Conservation (phyloP, 768 basidiomycete species). For the Stropharia rugosoannulata region DNA sequence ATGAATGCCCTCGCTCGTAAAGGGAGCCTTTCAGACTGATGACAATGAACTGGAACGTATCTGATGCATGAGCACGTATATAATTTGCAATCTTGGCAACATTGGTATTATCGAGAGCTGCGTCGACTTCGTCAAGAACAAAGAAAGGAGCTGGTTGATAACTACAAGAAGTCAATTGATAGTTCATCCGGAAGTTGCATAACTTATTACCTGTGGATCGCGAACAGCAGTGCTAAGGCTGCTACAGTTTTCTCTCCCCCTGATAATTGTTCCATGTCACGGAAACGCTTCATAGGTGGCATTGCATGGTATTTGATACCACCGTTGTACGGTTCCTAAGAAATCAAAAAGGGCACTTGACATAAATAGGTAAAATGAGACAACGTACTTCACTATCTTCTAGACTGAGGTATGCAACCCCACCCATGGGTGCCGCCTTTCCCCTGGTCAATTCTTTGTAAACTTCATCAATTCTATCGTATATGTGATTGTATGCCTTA, state of each 20-base stretch:
- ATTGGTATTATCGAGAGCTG: slow-evolving; percentile 98
- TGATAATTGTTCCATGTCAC: slow-evolving; percentile 98
- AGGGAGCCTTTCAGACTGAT: slow-evolving; percentile 95
- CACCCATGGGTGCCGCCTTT: slow-evolving; percentile 90
- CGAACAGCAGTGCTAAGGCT: slow-evolving; percentile 93
- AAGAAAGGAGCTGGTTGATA: slow-evolving; percentile 98
- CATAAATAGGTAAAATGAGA: background rate
- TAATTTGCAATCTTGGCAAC: slow-evolving; percentile 95
- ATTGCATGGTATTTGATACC: slow-evolving; percentile 98
- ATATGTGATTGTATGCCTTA: slow-evolving; percentile 94
- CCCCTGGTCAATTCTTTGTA: slow-evolving; percentile 99
- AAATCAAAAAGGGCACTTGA: background rate
- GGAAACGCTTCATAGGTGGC: slow-evolving; percentile 99
- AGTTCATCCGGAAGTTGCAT: background rate
- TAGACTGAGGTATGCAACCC: slow-evolving; percentile 93
- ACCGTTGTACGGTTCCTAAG: slow-evolving; percentile 32
- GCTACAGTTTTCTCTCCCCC: slow-evolving; percentile 99
- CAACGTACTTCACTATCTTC: slow-evolving; percentile 87
- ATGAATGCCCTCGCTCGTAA: slow-evolving; percentile 85
- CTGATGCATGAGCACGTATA: slow-evolving; percentile 81
- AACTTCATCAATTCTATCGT: slow-evolving; percentile 90
- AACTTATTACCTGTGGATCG: slow-evolving; percentile 80
- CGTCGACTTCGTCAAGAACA: slow-evolving; percentile 98
- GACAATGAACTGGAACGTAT: slow-evolving; percentile 92
- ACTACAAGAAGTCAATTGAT: slow-evolving; percentile 36